Percentiles rank a stretch among this genome's conserved stretches.
Evolutionary conservation across 306 rosid species (phyloP).

Genomic region (Malus orientalis): DNA sequence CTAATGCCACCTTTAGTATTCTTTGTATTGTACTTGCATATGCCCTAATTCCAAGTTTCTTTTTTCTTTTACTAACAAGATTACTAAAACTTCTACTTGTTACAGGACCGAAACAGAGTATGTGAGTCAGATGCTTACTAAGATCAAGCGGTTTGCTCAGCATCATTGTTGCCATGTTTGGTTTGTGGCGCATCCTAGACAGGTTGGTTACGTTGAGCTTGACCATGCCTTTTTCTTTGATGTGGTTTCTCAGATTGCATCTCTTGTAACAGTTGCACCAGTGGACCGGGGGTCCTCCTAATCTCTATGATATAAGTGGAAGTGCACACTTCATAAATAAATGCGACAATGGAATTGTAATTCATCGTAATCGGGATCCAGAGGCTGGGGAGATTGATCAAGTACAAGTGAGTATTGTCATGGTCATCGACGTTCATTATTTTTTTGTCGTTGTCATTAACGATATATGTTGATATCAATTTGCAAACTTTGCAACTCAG

Average conservation of each 20-base stretch:
- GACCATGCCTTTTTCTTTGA: background rate
- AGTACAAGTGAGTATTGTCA: conserved; percentile 51
- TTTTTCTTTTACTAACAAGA: background rate
- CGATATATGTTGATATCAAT: background rate
- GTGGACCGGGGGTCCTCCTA: conserved; percentile 76
- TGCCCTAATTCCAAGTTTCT: background rate
- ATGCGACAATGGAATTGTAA: conserved; percentile 89
- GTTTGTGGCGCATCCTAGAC: conserved; percentile 97
- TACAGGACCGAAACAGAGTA: conserved; percentile 92
- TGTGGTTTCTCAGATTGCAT: conserved; percentile 9
- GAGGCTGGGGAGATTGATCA: conserved; percentile 68
- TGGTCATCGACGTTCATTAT: background rate
- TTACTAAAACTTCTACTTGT: background rate
- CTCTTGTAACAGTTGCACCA: conserved; percentile 54
- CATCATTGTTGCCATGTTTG: conserved; percentile 94
- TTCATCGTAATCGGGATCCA: conserved; percentile 89
- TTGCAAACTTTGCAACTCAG: conserved; percentile 29
- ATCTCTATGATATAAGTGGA: conserved; percentile 93
- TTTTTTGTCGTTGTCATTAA: background rate
- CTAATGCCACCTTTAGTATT: no score
- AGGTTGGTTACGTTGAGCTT: conserved; percentile 41
- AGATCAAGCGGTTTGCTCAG: conserved; percentile 86
- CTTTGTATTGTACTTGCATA: no score
- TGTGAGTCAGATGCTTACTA: conserved; percentile 91
- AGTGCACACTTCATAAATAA: conserved; percentile 91